These are phyloP conservation scores for Fusarium keratoplasticum DNA, from an alignment of 2,329 filamentous ascomycete genomes.

Conservation along the genomic window DNA sequence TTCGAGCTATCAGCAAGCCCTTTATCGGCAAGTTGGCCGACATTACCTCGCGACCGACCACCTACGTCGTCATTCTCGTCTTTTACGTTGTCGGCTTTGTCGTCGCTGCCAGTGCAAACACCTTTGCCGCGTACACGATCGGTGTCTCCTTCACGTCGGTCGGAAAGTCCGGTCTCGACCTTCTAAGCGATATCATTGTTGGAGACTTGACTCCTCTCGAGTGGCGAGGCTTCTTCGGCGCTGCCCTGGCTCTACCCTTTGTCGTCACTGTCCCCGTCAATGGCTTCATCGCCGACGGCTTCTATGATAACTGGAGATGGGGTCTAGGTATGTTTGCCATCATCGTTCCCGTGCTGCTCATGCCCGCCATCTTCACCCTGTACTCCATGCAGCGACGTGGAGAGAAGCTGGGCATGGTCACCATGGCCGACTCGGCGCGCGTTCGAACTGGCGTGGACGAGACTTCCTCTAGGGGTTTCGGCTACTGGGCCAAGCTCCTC, in stretches of 20 bases:
- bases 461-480: slow-evolving; percentile 47
- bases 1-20: slow-evolving; percentile 53
- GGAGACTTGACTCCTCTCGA: slow-evolving; percentile 50
- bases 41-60: slow-evolving; percentile 53
- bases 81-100: slow-evolving; percentile 53
- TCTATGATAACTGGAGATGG: slow-evolving; percentile 60
- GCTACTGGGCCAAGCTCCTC: slow-evolving; percentile 46
- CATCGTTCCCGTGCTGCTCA: slow-evolving; percentile 66
- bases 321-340: slow-evolving; percentile 68
- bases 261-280: slow-evolving; percentile 55
- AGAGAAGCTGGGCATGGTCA: slow-evolving; percentile 63
- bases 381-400: slow-evolving; percentile 68
- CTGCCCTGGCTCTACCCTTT: slow-evolving; percentile 44
- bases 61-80: slow-evolving; percentile 53
- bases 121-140: slow-evolving; percentile 47
- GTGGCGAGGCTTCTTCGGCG: slow-evolving; percentile 52
- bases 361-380: slow-evolving; percentile 65
- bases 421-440: slow-evolving; percentile 46
- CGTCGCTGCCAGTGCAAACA: slow-evolving; percentile 48
- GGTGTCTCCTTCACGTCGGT: slow-evolving; percentile 54
- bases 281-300: slow-evolving; percentile 54
- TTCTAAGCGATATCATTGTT: slow-evolving; percentile 47
- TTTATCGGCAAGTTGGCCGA: slow-evolving; percentile 54
- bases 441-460: slow-evolving; percentile 33
- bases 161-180: slow-evolving; percentile 52